Evolutionary conservation across 2,329 filamentous ascomycete species (phyloP).

Genomic region (Calonectria pteridis): DNA sequence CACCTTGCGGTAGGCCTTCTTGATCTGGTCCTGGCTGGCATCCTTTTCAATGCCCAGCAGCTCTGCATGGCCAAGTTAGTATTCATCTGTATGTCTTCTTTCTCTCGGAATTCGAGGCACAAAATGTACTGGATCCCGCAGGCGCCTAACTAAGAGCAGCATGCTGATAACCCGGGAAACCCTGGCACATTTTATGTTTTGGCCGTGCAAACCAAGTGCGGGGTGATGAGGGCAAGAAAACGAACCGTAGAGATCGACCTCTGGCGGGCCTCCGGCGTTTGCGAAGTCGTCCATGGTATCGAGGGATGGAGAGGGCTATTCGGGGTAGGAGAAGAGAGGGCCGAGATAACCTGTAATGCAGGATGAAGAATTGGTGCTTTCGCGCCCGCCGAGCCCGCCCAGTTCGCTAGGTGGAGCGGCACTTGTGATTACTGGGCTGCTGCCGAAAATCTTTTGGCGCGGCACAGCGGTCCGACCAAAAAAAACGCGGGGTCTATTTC

Average conservation of each 20-base stretch:
- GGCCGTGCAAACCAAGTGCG: slow-evolving; percentile 2
- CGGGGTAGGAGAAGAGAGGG: neutral
- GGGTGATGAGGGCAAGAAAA: slow-evolving; percentile 16
- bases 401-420: slow-evolving; percentile 24
- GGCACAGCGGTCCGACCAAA: slow-evolving; percentile 14
- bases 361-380: slow-evolving; percentile 44
- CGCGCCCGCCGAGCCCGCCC: slow-evolving; percentile 2
- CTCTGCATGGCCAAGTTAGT: slow-evolving; percentile 63
- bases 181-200: neutral
- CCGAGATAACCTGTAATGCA: slow-evolving; percentile 38
- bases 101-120: neutral
- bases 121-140: neutral
- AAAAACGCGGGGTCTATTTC: slow-evolving; percentile 40
- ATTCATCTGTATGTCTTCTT: neutral
- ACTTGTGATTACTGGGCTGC: neutral
- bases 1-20: slow-evolving; percentile 97
- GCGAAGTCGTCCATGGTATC: slow-evolving; percentile 41
- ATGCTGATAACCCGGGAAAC: neutral
- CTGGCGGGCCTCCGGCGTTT: slow-evolving; percentile 42
- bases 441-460: slow-evolving; percentile 42
- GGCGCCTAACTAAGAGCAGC: neutral
- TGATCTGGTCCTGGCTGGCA: slow-evolving; percentile 85
- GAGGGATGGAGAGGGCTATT: neutral
- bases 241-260: slow-evolving; percentile 74
- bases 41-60: slow-evolving; percentile 80